phyloP scores from a whole-genome alignment of 129 eudicot genomes.

The Rutidosis leptorrhynchoides region DNA sequence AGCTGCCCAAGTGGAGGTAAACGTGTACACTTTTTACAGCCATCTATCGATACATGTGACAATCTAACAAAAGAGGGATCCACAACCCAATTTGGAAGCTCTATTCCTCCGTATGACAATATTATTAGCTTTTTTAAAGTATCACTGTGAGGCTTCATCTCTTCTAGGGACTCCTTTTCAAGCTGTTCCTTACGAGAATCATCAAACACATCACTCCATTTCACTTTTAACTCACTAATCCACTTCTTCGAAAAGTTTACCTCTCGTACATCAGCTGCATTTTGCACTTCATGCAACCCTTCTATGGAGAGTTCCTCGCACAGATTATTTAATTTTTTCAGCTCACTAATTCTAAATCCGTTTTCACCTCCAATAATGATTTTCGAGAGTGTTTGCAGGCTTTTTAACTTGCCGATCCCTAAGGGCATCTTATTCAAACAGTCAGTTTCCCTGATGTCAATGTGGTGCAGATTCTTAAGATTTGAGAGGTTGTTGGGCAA shows the following conservation, averaged over 20 bases:
- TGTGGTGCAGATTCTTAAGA: constrained; percentile 37
- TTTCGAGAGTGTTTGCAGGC: constrained; percentile 24
- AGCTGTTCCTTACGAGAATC: not conserved
- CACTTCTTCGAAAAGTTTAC: constrained; percentile 20
- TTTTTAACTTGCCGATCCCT: constrained; percentile 30
- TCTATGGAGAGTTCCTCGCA: not conserved
- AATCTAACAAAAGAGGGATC: constrained; percentile 8
- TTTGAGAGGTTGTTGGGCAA: constrained; percentile 26
- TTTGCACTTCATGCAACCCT: constrained; percentile 15
- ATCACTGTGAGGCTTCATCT: no score
- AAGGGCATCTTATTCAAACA: constrained; percentile 33
- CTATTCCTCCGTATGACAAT: constrained; percentile 6
- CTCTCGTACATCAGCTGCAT: not conserved
- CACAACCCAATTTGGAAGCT: constrained; percentile 21
- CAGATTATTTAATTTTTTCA: constrained; percentile 21
- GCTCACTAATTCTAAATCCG: constrained; percentile 24
- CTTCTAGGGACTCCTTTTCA: no score
- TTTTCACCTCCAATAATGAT: constrained; percentile 20
- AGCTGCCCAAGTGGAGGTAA: constrained; percentile 17
- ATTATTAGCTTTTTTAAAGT: not conserved
- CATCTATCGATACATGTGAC: not conserved
- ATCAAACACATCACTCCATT: constrained; percentile 13
- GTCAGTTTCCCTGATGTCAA: constrained; percentile 35
- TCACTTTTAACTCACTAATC: constrained; percentile 14
- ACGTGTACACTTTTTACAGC: not conserved